phyloP scores from a whole-genome alignment of 208 protist species.

The Leishmania martiniquensis region DNA sequence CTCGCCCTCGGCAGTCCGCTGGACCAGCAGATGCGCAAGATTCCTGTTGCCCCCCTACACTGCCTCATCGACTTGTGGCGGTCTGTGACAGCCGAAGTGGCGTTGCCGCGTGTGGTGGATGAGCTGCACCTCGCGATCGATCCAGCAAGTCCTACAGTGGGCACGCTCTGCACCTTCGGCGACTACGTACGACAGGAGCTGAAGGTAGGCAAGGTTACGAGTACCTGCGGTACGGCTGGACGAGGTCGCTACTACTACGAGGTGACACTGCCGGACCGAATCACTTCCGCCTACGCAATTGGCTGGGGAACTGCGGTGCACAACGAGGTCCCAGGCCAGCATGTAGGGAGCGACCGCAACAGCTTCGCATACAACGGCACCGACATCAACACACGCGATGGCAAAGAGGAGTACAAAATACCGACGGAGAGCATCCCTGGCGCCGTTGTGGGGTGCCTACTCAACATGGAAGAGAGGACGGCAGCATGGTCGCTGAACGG shows the following conservation, averaged over 20 bases:
- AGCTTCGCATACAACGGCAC: slow-evolving; percentile 90
- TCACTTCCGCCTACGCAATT: slow-evolving; percentile 75
- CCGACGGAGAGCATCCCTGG: slow-evolving; percentile 46
- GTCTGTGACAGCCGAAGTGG: slow-evolving; percentile 45
- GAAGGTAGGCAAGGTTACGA: slow-evolving; percentile 88
- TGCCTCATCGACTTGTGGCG: slow-evolving; percentile 83
- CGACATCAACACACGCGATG: slow-evolving; percentile 63
- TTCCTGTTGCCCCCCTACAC: slow-evolving; percentile 70
- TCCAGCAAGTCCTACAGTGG: slow-evolving; percentile 28
- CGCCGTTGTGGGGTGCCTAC: slow-evolving; percentile 81
- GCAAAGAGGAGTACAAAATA: slow-evolving; percentile 87
- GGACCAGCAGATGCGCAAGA: slow-evolving; percentile 44
- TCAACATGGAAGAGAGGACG: slow-evolving; percentile 75
- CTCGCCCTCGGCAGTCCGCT: slow-evolving; percentile 51
- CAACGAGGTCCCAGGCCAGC: slow-evolving; percentile 80
- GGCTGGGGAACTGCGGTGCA: slow-evolving; percentile 87
- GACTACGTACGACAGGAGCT: slow-evolving; percentile 70
- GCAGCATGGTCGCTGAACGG: slow-evolving; percentile 91
- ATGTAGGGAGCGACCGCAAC: slow-evolving; percentile 84
- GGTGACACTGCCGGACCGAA: slow-evolving; percentile 74
- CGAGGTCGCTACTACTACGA: slow-evolving; percentile 89
- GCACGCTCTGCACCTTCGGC: slow-evolving; percentile 78
- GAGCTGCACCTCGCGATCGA: slow-evolving; percentile 32
- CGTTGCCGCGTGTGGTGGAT: slow-evolving; percentile 78
- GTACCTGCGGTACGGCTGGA: slow-evolving; percentile 39